These are phyloP conservation scores for Coemansia sp. DNA, from an alignment of 192 early-diverging fungal genomes.

Conservation along the genomic window DNA sequence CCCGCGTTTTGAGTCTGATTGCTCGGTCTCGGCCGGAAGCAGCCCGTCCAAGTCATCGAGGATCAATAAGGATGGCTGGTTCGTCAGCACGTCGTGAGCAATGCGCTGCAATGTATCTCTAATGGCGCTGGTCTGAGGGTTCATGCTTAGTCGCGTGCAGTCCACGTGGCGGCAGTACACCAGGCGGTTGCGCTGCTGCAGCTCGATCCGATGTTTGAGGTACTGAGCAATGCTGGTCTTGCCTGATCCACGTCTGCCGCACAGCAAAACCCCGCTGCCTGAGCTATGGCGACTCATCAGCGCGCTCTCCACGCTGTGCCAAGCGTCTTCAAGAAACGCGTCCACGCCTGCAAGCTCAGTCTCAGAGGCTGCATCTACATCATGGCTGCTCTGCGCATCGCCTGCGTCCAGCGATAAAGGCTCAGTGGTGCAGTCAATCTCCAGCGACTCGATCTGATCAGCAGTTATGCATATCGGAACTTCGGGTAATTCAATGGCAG, in stretches of 20 bases:
- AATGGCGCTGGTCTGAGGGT: slow-evolving; percentile 12
- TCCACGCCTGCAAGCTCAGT: slow-evolving; percentile 29
- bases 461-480: slow-evolving; percentile 18
- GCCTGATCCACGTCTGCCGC: slow-evolving; percentile 74
- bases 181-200: slow-evolving; percentile 20
- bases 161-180: slow-evolving; percentile 30
- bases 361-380: background rate
- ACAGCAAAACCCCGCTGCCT: slow-evolving; percentile 59
- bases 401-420: background rate
- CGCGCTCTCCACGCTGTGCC: slow-evolving; percentile 30
- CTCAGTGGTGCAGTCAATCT: slow-evolving; percentile 10
- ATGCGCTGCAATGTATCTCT: slow-evolving; percentile 18
- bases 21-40: slow-evolving; percentile 41
- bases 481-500: background rate
- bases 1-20: slow-evolving; percentile 20
- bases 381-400: background rate
- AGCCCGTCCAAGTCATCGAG: slow-evolving; percentile 52
- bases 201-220: slow-evolving; percentile 18
- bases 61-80: slow-evolving; percentile 38
- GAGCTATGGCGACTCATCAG: slow-evolving; percentile 15
- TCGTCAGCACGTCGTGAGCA: slow-evolving; percentile 9
- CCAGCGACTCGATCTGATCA: slow-evolving; percentile 1
- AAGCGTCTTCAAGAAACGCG: slow-evolving; percentile 27
- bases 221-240: slow-evolving; percentile 66
- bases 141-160: slow-evolving; percentile 24